Base-by-base conservation (phyloP, 306 rosid species). In the Rosa lucieae region DNA sequence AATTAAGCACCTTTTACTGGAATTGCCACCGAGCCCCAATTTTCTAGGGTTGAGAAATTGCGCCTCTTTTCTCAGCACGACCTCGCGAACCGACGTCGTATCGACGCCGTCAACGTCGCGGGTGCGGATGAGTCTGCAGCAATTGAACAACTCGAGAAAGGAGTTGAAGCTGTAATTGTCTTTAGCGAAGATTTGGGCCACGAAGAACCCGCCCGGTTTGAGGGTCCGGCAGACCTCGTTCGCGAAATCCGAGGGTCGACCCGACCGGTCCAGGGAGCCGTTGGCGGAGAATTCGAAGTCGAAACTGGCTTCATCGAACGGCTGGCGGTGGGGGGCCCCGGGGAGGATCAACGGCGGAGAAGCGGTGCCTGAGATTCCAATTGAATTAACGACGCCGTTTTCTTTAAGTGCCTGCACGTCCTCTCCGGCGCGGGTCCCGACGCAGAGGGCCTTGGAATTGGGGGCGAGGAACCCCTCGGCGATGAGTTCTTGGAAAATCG, bases 121-220 rank as follows among this genome's bases (percentile, higher is more conserved):
- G 6, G 84, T 78, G 69, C 87, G 84, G 71, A 87, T 66, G 26
- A 89, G 66, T 12, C 81, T 82, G 55, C 85, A 87, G 79, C 82
- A 89, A 5, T 62, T 74, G 87, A 91, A 91, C 77, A 89, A 58
- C 12, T 83, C 82, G 6, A 91, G 85, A 12, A 91, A 86, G 12
- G 91, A 89, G 51, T 78, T 74, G 85, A 89, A 79, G 70, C 87
- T 84, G 82, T 87, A 87, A 5, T 65, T 46, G 14, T 89, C 93
- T 83, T 77, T 85, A 21, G 77, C 82, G 77, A 74, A 69, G 55
- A 87, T 80, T 62, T 87, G 93, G 44, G 87, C 75, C 18, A 80
- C 90, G 4, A 82, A 37, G 43, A 89, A 70, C 3, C 91, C 96
- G 7, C 91, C 86, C 1, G 67, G 90, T 29, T 83, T 82, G 5